Base-by-base conservation (phyloP, 192 early-diverging fungal genomes). In the Coemansia javaensis region DNA sequence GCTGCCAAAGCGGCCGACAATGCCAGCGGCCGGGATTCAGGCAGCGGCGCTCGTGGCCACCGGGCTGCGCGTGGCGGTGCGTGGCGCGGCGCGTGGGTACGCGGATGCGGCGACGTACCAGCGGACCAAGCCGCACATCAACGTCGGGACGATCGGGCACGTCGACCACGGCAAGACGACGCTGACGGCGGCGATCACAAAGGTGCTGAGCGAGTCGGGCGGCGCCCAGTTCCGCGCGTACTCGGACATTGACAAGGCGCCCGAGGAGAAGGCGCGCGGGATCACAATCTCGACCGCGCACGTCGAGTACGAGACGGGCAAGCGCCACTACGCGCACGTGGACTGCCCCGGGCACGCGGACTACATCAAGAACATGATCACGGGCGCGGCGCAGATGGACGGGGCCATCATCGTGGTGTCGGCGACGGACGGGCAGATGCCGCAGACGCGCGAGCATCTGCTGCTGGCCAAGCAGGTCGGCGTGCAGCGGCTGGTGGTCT, bases 301-400 rank as follows among this genome's bases (percentile, higher is more conserved):
- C 66, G 90, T 97, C 44, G 93, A 99, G 77, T 99, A 94, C 57
- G 88, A 99, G 80, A 97, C 93, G 15, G 56, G 49, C 27, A 80
- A 63, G 47, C 81, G 93, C 42, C 96, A 99, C 76, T 97, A 97
- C 56, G 91, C 94, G 10, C 91, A 94, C 61, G 88, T 97, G 3
- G 93, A 99, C 69, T 68, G 92, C 73, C 97, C 97, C 32, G 97
- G 97, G 35, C 97, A 99, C 81, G 88, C 91, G 46, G 97, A 99
- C 83, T 99, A 94, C 77, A 98, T 99, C 72, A 99, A 99, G 81
- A 92, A 92, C 81, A 90, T 92, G 87, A 92, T 92, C 74, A 95
- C 94, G 66, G 94, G 97, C 67, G 94, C 97, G 44, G 91, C 97
- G 30, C 90, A 94, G 66, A 87, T 88, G 91, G 96, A 99, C 65